Base-by-base conservation (phyloP, 2,329 filamentous ascomycete species). In the Apiospora marii region DNA sequence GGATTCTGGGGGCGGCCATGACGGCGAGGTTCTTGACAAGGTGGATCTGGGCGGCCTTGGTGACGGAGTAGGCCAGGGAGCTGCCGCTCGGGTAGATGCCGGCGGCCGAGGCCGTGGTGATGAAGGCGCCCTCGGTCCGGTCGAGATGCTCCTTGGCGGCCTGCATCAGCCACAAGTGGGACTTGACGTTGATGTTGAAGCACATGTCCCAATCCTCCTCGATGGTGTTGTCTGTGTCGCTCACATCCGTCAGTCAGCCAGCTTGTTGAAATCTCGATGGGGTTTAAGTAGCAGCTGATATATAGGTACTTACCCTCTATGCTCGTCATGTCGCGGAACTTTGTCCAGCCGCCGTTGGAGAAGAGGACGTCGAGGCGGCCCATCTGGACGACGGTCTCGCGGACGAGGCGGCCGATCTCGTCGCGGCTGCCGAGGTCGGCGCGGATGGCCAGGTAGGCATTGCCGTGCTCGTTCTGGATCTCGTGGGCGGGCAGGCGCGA, bases 301-400 rank as follows among this genome's bases (percentile, higher is more conserved):
- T 14, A 10, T 34, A 37, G 13, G 13, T 16, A 68, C 19, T 14
- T 72, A 71, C 73, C 72, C 16, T 71, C 67, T 22, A 73, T 69
- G 22, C 71, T 71, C 6, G 67, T 72, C 68, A 71, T 73, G 41
- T 73, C 69, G 44, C 70, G 80, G n/a, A 87, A 79, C 22, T 77
- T 79, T 0, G 87, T 88, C 87, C 87, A 90, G 3, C 88, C 87
- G 10, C 92, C 92, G 81, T 96, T 96, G 2, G 92, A 93, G 77
- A 96, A 89, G 67, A 96, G 85, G 53, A 94, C 87, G 82, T 96
- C 93, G n/a, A 96, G 81, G 1, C 91, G 90, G 5, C 92, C 92
- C 74, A 94, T 85, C n/a, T 81, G 82, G 37, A 86, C 82, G 68
- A 91, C 85, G 1, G 90, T 88, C 64, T 91, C 86, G 24, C 87